A percentile compares a stretch with the other conserved stretches of the same genome.
phyloP scores from a whole-genome alignment of 192 early-diverging fungal species.

The Mortierella alpina region DNA sequence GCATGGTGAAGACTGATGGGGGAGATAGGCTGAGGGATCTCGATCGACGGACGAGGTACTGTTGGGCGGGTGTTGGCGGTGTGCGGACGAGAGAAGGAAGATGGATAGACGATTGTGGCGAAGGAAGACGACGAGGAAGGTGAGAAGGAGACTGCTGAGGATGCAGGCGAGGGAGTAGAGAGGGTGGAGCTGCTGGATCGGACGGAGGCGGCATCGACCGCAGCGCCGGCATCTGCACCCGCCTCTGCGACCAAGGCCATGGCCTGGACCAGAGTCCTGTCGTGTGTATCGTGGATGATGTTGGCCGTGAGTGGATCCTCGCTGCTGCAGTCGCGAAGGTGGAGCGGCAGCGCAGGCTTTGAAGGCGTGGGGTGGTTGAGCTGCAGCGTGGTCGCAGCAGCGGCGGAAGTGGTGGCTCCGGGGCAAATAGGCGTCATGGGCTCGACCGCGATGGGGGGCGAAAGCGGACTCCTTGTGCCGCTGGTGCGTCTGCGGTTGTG shows the following conservation, averaged over 20 bases:
- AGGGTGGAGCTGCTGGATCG: conserved; percentile 13
- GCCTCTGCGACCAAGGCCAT: conserved; percentile 28
- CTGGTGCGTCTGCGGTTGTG: not conserved
- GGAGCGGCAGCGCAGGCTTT: too few relatives aligned
- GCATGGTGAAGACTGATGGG: conserved; percentile 47
- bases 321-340: too few relatives aligned
- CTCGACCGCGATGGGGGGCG: not conserved
- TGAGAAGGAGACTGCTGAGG: not conserved
- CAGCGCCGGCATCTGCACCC: conserved; percentile 27
- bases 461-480: not conserved
- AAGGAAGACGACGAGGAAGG: conserved; percentile 17
- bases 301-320: conserved; percentile 16
- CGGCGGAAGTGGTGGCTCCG: too few relatives aligned
- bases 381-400: too few relatives aligned
- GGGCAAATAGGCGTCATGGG: conserved; percentile 6
- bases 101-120: not conserved
- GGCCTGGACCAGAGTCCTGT: conserved; percentile 9
- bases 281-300: conserved; percentile 27
- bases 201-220: conserved; percentile 13
- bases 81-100: not conserved
- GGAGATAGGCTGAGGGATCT: conserved; percentile 31
- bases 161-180: conserved; percentile 14
- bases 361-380: too few relatives aligned
- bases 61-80: not conserved
- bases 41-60: conserved; percentile 12